These are phyloP conservation scores for Mycena sanguinolenta DNA, from an alignment of 768 basidiomycete genomes.

Conservation along the genomic window DNA sequence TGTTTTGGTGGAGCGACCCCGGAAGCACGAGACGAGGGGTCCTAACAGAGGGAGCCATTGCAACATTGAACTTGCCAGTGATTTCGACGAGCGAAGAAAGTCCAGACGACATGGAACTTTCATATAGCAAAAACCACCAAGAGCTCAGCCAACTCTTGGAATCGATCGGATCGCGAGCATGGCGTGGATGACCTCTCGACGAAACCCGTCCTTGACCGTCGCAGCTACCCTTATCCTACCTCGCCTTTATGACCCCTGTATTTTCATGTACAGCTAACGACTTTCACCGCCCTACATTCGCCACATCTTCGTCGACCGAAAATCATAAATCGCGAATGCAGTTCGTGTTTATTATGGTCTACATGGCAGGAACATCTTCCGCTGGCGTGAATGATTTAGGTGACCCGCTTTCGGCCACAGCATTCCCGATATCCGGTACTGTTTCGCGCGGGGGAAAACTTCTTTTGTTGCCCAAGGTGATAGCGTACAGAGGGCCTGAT, in stretches of 20 bases:
- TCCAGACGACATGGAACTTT: neutral
- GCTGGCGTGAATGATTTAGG: neutral
- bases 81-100: neutral
- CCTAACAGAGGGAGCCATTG: neutral
- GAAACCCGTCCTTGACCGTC: neutral
- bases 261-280: neutral
- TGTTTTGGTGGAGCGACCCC: slow-evolving; percentile 12
- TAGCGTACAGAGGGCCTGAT: neutral
- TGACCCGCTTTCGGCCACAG: neutral
- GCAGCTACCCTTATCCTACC: neutral
- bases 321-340: neutral
- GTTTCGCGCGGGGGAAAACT: neutral
- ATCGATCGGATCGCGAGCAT: neutral
- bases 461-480: neutral
- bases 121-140: neutral
- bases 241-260: slow-evolving; percentile 1
- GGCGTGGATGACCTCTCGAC: neutral
- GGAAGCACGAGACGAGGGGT: neutral
- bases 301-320: no score
- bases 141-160: neutral
- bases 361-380: neutral
- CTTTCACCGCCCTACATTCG: no score
- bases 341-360: neutral
- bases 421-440: neutral
- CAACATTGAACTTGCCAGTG: neutral